Conservation (phyloP, 1,284 basidiomycete species). For the Bondarzewia mesenterica region DNA sequence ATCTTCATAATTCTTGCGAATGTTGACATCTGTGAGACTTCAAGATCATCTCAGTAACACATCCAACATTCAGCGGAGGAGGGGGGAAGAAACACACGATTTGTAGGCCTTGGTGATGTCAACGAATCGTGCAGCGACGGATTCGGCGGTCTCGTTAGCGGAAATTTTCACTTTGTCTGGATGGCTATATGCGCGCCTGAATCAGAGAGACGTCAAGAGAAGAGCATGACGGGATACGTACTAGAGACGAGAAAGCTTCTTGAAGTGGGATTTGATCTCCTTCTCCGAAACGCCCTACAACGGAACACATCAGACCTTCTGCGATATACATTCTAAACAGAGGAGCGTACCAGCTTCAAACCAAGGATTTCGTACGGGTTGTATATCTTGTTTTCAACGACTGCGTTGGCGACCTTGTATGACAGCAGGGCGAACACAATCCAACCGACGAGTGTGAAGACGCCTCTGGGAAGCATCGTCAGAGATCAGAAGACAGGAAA, state of each 20-base stretch:
- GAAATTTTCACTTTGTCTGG: conserved; percentile 92
- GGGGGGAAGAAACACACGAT: conserved; percentile 41
- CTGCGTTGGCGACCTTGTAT: conserved; percentile 56
- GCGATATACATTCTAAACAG: too few species aligned
- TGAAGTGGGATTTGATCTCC: conserved; percentile 95
- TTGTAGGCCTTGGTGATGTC: conserved; percentile 98
- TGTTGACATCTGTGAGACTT: conserved; percentile 89
- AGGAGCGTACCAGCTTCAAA: conserved; percentile 54
- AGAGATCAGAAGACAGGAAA: neutral
- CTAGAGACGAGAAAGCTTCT: conserved; percentile 88
- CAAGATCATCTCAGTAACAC: neutral
- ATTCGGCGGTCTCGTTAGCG: conserved; percentile 82
- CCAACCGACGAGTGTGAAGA: conserved; percentile 73
- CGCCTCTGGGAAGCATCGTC: conserved; percentile 33
- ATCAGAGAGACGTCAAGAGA: neutral
- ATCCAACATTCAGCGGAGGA: neutral
- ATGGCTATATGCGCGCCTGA: conserved; percentile 54
- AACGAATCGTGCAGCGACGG: conserved; percentile 86
- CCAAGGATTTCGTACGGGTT: conserved; percentile 95
- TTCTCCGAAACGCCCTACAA: conserved; percentile 66
- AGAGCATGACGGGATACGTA: conserved; percentile 33
- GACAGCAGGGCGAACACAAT: conserved; percentile 59
- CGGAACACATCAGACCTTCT: neutral
- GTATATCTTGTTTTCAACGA: conserved; percentile 69
- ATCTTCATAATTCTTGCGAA: conserved; percentile 84